Evolutionary conservation across 176 grass and related monocot species (phyloP), one percentile per base, ranked within the genome.

Genomic region (Zoysia pacifica): DNA sequence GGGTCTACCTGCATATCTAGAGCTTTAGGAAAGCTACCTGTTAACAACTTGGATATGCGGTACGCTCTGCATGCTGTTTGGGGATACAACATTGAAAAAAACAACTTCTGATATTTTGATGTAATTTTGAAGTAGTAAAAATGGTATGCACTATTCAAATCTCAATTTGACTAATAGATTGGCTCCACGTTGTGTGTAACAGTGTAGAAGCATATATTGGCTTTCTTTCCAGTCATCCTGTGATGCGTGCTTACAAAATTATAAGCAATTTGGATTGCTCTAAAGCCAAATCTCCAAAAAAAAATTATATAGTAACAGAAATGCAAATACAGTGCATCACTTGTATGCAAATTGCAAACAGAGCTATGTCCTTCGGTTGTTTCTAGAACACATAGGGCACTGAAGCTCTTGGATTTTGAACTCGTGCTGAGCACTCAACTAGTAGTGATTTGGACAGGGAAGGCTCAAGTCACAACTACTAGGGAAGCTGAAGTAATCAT

Each of bases 381-480:
- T 52, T 50, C 60, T 69, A 74, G 53, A 52, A 40, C 39, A 61
- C 63, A 15, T 10, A 75, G 72, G 66, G 46, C 59, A 59, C 66
- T 65, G 58, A 72, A 56, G 66, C 66, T 61, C 76, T 44, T 66
- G 73, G 11, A 51, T 61, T 87, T 19, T 48, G 68, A 51, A 75
- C 54, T 65, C 77, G 74, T 90, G 81, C 55, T 48, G 48, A 75
- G 65, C 80, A 91, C 86, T 85, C 84, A 75, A 87, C 80, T 37
- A 44, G 64, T 37, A 44, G 64, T 84, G 87, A 97, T 74, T 49
- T 80, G 55, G 85, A 97, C 77, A 72, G 77, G 78, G 75, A 72
- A 75, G 75, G 79, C 67, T 67, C 42, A 75, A 86, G 93, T 97
- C 90, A 62, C 63, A 97, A 91, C 90, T 78, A 91, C 91, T 78